Base-by-base conservation (phyloP, 2,329 filamentous ascomycete genomes). In the Mycosphaerella sp. region DNA sequence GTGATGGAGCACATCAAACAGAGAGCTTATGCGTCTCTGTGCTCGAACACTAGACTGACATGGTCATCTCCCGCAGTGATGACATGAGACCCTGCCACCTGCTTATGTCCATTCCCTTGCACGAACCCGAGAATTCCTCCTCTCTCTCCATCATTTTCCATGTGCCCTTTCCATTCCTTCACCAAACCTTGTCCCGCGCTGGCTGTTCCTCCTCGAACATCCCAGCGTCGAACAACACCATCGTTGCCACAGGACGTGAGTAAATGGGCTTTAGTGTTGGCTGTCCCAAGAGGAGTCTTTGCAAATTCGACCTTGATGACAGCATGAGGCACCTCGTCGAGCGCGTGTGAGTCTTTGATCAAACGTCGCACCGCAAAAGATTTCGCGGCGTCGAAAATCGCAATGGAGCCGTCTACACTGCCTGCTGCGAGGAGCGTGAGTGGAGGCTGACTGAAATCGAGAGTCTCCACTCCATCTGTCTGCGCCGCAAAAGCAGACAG, bases 301-400 rank as follows among this genome's bases (percentile, higher is more conserved):
- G 95, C 81, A 66, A 95, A 98, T 56, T 96, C 89, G 4, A 97
- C 83, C 73, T 95, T 92, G 58, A 97, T 92, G 17, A 98, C 89
- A 1, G 89, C 86, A 11, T 58, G 56, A 4, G 53, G 49, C 3
- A 58, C 53, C 21, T 55, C 56, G 65, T 86, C 86, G n/a, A 89
- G 87, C 60, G 91, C 87, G 69, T 95, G 92, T 1, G 89, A 91
- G 47, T 86, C 86, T 48, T 80, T 79, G 60, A 97, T 88, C 67
- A 90, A 84, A 51, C 89, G 77, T 48, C 93, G 80, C n/a, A 95
- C 82, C 2, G 90, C 87, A 67, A 95, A 97, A 49, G 87, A 84
- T 62, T 93, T 85, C 42, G 86, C 83, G 0, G 86, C 85, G 71
- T 98, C 93, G 69, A 90, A 96, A 2, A 98, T 80, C 8, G 84